Conservation (phyloP, 225 moss, liverwort and hornwort species). For the Pseudisothecium myosuroides region DNA sequence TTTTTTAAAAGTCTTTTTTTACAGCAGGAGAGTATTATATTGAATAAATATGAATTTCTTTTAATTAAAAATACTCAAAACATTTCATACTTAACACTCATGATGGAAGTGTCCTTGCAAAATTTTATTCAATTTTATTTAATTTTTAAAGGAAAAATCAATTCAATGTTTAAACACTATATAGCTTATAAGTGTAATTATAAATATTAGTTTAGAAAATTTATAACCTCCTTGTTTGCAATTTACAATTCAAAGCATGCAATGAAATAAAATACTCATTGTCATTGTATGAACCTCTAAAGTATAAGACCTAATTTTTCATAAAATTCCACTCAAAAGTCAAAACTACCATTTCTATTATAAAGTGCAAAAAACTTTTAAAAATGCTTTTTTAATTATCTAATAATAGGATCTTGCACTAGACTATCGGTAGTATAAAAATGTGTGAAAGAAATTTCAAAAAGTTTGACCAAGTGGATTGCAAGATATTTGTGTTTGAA, state of each 20-base stretch:
- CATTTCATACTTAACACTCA: accelerated
- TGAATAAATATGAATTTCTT: not conserved
- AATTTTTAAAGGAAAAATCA: not conserved
- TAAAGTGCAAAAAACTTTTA: not conserved
- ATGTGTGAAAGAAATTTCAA: no score
- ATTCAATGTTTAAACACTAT: not conserved
- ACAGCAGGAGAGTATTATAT: not conserved
- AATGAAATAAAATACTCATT: not conserved
- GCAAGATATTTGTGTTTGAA: not conserved
- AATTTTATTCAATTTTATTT: not conserved
- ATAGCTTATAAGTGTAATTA: not conserved
- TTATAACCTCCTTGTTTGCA: accelerated
- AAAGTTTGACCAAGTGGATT: not conserved
- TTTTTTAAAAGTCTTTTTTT: not conserved
- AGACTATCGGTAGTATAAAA: not conserved
- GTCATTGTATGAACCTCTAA: not conserved
- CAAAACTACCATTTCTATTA: not conserved
- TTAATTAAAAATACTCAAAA: not conserved
- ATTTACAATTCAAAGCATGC: not conserved
- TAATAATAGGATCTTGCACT: not conserved
- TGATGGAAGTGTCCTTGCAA: no score
- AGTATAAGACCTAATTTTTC: no score
- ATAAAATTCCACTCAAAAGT: not conserved
- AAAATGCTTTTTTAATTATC: accelerated
- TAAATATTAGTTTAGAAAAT: not conserved